Percentiles rank a stretch among this genome's conserved stretches.
Evolutionary conservation across 1,284 basidiomycete species (phyloP).

Genomic region (Inonotus obliquus): DNA sequence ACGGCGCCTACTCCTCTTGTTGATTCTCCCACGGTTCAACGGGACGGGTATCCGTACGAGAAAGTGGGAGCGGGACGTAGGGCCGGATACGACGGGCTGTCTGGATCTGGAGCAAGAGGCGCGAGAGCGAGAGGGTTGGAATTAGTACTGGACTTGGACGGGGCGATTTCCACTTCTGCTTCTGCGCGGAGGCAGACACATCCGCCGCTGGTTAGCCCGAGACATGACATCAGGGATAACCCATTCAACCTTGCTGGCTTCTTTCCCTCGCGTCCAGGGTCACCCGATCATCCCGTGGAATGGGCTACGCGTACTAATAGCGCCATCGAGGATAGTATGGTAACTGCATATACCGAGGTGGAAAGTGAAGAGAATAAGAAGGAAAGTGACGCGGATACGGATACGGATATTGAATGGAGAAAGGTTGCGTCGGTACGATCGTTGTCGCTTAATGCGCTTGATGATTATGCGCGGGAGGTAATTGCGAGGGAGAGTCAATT

Average conservation of each 20-base stretch:
- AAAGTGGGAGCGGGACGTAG: too few relatives aligned
- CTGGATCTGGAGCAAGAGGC: background rate
- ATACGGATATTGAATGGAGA: background rate
- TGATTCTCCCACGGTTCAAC: background rate
- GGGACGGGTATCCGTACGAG: background rate
- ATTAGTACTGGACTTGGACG: background rate
- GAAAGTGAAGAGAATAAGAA: slow-evolving; percentile 4
- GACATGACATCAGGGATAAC: slow-evolving; percentile 32
- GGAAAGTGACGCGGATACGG: background rate
- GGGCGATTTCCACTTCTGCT: too few relatives aligned
- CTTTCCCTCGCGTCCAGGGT: slow-evolving; percentile 37
- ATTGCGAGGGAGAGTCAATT: slow-evolving; percentile 46
- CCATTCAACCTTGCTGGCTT: slow-evolving; percentile 47
- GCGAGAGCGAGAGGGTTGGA: background rate
- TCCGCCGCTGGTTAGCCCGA: slow-evolving; percentile 11
- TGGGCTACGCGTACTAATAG: slow-evolving; percentile 41
- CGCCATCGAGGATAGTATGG: too few relatives aligned
- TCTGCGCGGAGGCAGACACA: background rate
- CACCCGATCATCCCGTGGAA: slow-evolving; percentile 26
- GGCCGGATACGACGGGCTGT: background rate
- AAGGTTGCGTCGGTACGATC: background rate
- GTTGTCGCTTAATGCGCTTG: slow-evolving; percentile 18
- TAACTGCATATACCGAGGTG: slow-evolving; percentile 20
- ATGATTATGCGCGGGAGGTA: slow-evolving; percentile 27
- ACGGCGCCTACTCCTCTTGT: slow-evolving; percentile 16